These are phyloP conservation scores for Calocera cornea DNA, from an alignment of 768 basidiomycete species.

Conservation along the genomic window DNA sequence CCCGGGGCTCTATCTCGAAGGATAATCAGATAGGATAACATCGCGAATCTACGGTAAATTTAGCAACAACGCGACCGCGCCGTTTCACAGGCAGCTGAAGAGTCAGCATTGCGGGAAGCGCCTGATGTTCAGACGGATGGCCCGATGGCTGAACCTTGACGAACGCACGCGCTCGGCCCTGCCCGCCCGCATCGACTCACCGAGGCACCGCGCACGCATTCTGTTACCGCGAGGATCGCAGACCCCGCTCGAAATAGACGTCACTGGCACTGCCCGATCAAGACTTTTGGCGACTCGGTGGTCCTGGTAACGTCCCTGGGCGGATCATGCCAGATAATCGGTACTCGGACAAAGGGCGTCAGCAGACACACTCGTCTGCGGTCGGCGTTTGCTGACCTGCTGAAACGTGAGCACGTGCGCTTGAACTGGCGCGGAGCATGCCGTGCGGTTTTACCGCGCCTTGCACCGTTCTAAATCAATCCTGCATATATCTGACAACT, in stretches of 20 bases:
- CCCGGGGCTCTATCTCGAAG: neutral
- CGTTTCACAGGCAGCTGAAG: neutral
- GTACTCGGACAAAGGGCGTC: neutral
- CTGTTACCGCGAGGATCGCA: neutral
- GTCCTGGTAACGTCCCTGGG: neutral
- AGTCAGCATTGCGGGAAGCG: neutral
- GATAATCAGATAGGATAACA: slow-evolving; percentile 3
- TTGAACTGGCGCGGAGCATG: neutral
- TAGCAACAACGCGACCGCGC: neutral
- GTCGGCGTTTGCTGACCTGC: neutral
- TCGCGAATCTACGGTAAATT: slow-evolving; percentile 1
- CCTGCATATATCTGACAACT: neutral
- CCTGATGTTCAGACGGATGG: neutral
- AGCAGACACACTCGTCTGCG: neutral
- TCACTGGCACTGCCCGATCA: neutral
- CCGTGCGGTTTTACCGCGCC: neutral
- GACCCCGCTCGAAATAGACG: neutral
- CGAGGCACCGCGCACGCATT: neutral
- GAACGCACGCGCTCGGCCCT: neutral
- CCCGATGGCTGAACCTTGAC: neutral
- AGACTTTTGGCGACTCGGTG: neutral
- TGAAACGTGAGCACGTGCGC: neutral
- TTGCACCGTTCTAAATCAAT: neutral
- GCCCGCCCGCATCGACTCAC: neutral
- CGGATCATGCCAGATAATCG: neutral